Conservation (phyloP, 78 protist species). For the Bodo saltans region DNA sequence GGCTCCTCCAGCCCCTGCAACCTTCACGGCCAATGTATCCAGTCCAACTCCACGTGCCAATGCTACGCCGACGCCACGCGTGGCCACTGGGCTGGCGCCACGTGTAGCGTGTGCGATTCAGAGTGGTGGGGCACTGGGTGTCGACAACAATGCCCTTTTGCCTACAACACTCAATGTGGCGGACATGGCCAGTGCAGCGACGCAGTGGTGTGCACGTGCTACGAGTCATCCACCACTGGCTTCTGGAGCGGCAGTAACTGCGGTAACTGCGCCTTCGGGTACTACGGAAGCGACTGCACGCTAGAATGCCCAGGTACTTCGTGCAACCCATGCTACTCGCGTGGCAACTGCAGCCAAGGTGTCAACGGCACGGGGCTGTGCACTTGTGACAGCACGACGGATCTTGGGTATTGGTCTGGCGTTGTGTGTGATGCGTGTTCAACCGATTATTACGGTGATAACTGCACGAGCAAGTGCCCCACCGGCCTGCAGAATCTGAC, state of each 20-base stretch:
- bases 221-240: background rate
- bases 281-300: constrained; percentile 6
- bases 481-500: background rate
- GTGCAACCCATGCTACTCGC: background rate
- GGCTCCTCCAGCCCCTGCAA: constrained; percentile 17
- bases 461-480: background rate
- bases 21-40: background rate
- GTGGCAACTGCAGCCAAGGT: constrained; percentile 16
- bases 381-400: background rate
- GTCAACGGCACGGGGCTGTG: constrained; percentile 8
- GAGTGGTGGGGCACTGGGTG: background rate
- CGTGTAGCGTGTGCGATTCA: background rate
- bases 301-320: constrained; percentile 22
- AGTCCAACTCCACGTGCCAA: background rate
- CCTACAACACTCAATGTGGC: background rate
- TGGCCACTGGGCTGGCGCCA: constrained; percentile 12
- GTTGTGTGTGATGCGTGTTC: background rate
- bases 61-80: background rate
- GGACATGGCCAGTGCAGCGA: constrained; percentile 26
- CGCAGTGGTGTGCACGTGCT: constrained; percentile 4
- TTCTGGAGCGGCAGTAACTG: background rate
- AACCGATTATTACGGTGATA: background rate
- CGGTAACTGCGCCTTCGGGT: background rate
- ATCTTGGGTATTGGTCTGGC: constrained; percentile 19
- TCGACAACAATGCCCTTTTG: background rate